Evolutionary conservation across 129 eudicot genomes (phyloP), one percentile per base, ranked within the genome.

Genomic region (Arctium minus): DNA sequence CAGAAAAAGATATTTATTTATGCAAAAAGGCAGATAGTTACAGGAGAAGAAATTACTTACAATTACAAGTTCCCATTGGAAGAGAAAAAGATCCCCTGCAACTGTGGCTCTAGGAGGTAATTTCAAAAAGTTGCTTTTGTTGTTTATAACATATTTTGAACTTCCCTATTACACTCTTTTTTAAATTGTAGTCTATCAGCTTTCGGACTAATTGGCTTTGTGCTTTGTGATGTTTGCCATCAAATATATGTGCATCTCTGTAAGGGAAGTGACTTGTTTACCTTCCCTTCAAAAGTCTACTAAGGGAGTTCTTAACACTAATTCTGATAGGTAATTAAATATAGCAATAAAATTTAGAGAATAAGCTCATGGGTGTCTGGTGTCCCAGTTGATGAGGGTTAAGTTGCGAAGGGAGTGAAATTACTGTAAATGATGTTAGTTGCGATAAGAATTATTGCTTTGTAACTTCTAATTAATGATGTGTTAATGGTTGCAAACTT

Each of bases 31-130:
- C 94, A 88, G 60, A 96, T 96, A 80, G 80, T 83, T 80, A 85
- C 97, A 76, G 99, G 99, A 48, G 99, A 96, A 84, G 99, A 96
- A 83, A 91, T 96, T 39, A 93, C 98, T 15, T 96, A 96, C 88
- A 88, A 96, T 84, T 96, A 96, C 90, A 96, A 96, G 91, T 96
- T 96, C 62, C 99, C 99, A n/a, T 81, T 91, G 85, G 99, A 96
- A 88, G 99, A 91, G 79, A 85, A 90, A 81, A 96, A 96, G 88
- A 96, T 96, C 67, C 99, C 99, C 42, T 96, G 99, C 85, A 91
- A 96, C 86, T 96, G 99, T 76, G 95, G 99, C 35, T 89, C 99
- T 68, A 88, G 73, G 80, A 93, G 98, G 99, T 96, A 91, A 76
- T 69, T 2, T 46, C 38, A 56, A 64, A 30, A 39, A 13, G 56